Evolutionary conservation across 2,329 filamentous ascomycete genomes (phyloP).

Genomic region (Alternaria metachromatica): DNA sequence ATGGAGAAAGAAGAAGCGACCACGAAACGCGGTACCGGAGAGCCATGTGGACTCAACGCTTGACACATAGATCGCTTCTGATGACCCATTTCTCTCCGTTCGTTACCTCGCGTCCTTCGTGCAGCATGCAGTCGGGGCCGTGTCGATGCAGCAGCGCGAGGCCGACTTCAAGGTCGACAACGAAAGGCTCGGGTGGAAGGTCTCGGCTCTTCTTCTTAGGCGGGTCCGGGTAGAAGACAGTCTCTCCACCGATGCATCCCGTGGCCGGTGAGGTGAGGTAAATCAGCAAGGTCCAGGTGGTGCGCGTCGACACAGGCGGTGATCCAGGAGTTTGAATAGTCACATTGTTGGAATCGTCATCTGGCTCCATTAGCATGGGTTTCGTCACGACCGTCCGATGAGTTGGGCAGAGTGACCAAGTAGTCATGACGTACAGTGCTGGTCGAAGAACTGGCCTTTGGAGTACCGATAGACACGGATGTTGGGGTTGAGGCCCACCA

Average conservation of each 20-base stretch:
- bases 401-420: too few relatives aligned
- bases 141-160: conserved; percentile 88
- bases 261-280: conserved; percentile 80
- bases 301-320: conserved; percentile 63
- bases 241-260: conserved; percentile 84
- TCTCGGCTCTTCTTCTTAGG: conserved; percentile 52
- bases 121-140: conserved; percentile 85
- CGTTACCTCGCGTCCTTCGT: conserved; percentile 81
- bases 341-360: conserved; percentile 85
- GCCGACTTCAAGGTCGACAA: conserved; percentile 79
- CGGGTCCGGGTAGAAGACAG: conserved; percentile 79
- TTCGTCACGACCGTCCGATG: background rate
- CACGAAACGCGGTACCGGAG: background rate
- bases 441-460: conserved; percentile 87
- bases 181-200: conserved; percentile 65
- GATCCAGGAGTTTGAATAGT: conserved; percentile 53
- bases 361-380: conserved; percentile 43
- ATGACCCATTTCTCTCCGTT: conserved; percentile 91
- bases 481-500: conserved; percentile 85
- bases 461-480: conserved; percentile 89
- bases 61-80: conserved; percentile 79
- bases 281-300: conserved; percentile 89
- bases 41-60: conserved; percentile 47
- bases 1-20: background rate
- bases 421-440: conserved; percentile 74